phyloP scores from a whole-genome alignment of 768 basidiomycete genomes.

The Scleroderma citrinum region DNA sequence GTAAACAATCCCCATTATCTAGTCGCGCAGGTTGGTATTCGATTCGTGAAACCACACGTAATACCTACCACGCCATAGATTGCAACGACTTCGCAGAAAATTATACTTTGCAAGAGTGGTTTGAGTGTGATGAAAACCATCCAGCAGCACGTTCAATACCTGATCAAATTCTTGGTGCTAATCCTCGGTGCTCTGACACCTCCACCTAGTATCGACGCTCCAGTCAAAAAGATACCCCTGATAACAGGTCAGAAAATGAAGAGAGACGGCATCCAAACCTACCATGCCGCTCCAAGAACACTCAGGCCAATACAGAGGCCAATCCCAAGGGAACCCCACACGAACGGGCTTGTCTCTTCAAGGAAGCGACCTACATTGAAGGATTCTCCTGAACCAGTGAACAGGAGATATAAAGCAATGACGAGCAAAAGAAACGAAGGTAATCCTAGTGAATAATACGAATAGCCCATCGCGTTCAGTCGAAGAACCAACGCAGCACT shows the following conservation, averaged over 20 bases:
- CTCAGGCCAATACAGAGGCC: conserved; percentile 91
- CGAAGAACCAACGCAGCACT: no score
- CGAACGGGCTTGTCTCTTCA: conserved; percentile 90
- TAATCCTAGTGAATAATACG: conserved; percentile 64
- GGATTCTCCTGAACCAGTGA: conserved; percentile 90
- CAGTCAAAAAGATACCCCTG: conserved; percentile 98
- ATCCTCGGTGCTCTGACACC: conserved; percentile 93
- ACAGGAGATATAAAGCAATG: conserved; percentile 81
- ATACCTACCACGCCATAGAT: conserved; percentile 89
- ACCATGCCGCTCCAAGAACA: conserved; percentile 96
- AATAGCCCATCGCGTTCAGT: conserved; percentile 22
- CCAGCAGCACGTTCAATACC: conserved; percentile 40
- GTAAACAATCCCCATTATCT: conserved; percentile 97
- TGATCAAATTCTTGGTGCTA: conserved; percentile 95
- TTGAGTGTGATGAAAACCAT: background rate
- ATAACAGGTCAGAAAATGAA: background rate
- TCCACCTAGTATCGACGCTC: conserved; percentile 93
- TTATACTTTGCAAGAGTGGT: conserved; percentile 55
- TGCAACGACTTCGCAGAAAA: conserved; percentile 99
- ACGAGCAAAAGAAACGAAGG: conserved; percentile 57
- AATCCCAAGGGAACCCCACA: conserved; percentile 87
- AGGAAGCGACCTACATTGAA: conserved; percentile 95
- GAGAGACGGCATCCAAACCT: conserved; percentile 21
- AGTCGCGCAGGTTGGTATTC: background rate
- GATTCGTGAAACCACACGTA: background rate